Evolutionary conservation across 345 rosid species (phyloP), one percentile per base, ranked within the genome.

Genomic region (Populus simonii): DNA sequence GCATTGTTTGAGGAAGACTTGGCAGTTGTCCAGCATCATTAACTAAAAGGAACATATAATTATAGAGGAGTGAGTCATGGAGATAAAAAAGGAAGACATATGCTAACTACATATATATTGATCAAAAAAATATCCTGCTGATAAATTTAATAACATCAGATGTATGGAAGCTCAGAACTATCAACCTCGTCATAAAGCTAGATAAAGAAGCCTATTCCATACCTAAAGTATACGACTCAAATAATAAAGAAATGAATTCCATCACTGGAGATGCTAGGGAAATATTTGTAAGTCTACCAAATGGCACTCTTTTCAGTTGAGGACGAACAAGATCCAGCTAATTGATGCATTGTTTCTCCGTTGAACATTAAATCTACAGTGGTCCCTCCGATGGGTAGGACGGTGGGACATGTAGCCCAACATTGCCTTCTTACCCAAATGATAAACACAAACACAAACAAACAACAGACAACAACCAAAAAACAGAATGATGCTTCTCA

Each of bases 371-470:
- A 75, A 66, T 80, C 80, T 67, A 80, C 77, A 68, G 73, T 23
- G 53, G 77, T 63, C 80, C 66, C 74, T 68, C 80, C 77, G 2
- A 76, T 66, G 75, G 79, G 83, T 80, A 76, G 70, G 76, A 67
- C 66, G 49, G 74, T 72, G 77, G 80, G 77, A 80, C 77, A 80
- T 76, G 80, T 66, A 38, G 76, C 77, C 80, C 83, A 80, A 75
- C 70, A 80, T 80, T 80, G 83, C 80, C 83, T 80, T 80, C 83
- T 80, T 76, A 80, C 83, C 79, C 80, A 68, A 76, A 65, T 70
- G 77, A 76, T 72, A 71, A 67, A 67, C 83, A 80, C 53, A 80
- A 70, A 76, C 74, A 76, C 77, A 80, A 72, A 76, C 83, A 76
- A 72, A 80, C 79, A 76, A 76, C 83, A 80, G 77, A 80, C 79